Evolutionary conservation across 2,329 filamentous ascomycete genomes (phyloP).

Genomic region (Dichotomopilus funicola): DNA sequence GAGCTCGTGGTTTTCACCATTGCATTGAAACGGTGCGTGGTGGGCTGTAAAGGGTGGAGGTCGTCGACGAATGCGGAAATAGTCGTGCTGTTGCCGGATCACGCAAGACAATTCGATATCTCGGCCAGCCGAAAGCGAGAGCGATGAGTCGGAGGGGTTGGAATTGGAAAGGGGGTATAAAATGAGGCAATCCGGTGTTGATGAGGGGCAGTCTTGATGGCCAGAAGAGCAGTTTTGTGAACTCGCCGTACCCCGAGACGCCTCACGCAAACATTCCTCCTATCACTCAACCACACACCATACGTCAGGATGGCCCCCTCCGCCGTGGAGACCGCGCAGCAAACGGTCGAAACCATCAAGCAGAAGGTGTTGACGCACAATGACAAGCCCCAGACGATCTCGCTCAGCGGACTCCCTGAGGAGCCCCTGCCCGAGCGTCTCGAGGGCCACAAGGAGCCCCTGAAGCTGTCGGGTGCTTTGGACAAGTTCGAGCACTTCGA

Average conservation of each 20-base stretch:
- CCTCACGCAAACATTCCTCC: background rate
- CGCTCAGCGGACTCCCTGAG: background rate
- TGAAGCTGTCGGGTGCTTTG: conserved; percentile 45
- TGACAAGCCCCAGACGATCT: conserved; percentile 1
- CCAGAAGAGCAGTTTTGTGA: no score
- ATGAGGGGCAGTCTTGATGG: no score
- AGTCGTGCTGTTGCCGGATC: background rate
- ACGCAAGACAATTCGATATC: background rate
- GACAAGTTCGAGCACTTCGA: conserved; percentile 51
- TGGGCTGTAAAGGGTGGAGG: background rate
- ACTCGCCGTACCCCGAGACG: background rate
- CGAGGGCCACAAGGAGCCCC: conserved; percentile 29
- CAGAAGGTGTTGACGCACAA: conserved; percentile 16
- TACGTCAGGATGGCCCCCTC: conserved; percentile 20
- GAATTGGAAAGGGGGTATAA: background rate
- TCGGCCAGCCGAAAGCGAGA: background rate
- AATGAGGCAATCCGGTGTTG: no score
- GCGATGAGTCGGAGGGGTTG: background rate
- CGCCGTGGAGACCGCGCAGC: conserved; percentile 17
- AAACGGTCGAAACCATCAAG: conserved; percentile 19
- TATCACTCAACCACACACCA: no score
- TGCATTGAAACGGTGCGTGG: background rate
- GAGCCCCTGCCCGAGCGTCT: conserved; percentile 12
- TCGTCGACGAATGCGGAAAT: background rate
- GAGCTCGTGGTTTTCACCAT: background rate